Percentiles rank a stretch among this genome's conserved stretches.
Evolutionary conservation across 73 alveolate genomes (phyloP).

Genomic region (Paramecium caudatum): DNA sequence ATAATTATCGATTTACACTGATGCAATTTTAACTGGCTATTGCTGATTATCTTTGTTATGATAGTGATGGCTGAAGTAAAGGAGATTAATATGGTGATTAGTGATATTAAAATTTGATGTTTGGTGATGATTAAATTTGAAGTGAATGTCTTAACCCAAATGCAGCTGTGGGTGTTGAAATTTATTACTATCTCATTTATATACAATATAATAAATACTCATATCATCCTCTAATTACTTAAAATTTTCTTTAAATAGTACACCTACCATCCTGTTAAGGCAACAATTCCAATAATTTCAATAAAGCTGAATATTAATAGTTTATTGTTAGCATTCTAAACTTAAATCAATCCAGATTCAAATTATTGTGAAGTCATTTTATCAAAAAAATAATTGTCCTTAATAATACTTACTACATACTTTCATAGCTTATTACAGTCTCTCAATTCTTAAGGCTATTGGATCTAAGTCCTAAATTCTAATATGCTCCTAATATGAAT

Average conservation of each 20-base stretch:
- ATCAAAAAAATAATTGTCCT: constrained; percentile 59
- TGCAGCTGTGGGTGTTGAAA: neutral
- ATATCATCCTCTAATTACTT: constrained; percentile 54
- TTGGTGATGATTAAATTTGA: constrained; percentile 17
- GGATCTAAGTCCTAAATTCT: constrained; percentile 44
- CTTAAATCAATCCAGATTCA: neutral
- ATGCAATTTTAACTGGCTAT: too few relatives aligned
- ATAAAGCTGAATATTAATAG: neutral
- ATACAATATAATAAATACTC: constrained; percentile 23
- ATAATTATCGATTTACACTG: too few relatives aligned
- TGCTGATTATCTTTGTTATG: neutral
- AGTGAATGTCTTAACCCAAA: constrained; percentile 1
- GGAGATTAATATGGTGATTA: constrained; percentile 30
- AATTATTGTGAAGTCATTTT: constrained; percentile 4
- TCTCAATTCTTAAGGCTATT: constrained; percentile 20
- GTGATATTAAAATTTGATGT: neutral
- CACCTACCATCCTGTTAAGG: constrained; percentile 56
- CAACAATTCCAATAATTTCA: constrained; percentile 49
- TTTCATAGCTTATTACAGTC: constrained; percentile 16
- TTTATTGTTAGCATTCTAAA: constrained; percentile 25
- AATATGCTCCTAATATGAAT: constrained; percentile 14
- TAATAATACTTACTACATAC: neutral
- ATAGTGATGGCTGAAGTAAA: neutral
- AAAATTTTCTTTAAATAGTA: constrained; percentile 36
- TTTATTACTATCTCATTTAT: constrained; percentile 1